Conservation (phyloP, 306 rosid genomes). For the Pterocarpus macrocarpus region DNA sequence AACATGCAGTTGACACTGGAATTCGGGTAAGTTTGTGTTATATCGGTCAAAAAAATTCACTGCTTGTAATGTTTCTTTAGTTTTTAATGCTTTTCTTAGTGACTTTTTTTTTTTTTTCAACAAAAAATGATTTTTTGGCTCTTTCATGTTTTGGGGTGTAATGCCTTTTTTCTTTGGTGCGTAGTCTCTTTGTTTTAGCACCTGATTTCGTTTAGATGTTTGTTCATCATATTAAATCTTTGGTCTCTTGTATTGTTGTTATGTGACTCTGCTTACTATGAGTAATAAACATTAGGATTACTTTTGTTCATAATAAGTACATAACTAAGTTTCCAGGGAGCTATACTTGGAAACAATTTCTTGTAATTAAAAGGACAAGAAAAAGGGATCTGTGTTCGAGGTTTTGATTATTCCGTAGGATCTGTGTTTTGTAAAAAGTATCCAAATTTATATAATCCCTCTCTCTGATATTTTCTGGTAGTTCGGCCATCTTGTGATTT, state of each 20-base stretch:
- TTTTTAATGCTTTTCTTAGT: not conserved
- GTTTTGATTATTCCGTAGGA: not conserved
- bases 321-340: not conserved
- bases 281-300: not conserved
- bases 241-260: not conserved
- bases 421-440: not conserved
- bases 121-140: not conserved
- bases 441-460: not conserved
- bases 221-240: conserved; percentile 13
- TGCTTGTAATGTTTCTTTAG: not conserved
- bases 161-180: not conserved
- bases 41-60: not conserved
- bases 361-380: not conserved
- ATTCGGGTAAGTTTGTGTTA: conserved; percentile 68
- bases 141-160: not conserved
- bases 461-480: no score
- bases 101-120: not conserved
- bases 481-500: no score
- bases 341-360: not conserved
- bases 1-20: conserved; percentile 86
- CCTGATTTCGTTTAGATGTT: not conserved
- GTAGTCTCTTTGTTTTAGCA: not conserved
- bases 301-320: not conserved
- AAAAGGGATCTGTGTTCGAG: not conserved
- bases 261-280: not conserved